These are phyloP conservation scores for Cytospora paraplurivora DNA, from an alignment of 2,329 filamentous ascomycete genomes.

Conservation along the genomic window DNA sequence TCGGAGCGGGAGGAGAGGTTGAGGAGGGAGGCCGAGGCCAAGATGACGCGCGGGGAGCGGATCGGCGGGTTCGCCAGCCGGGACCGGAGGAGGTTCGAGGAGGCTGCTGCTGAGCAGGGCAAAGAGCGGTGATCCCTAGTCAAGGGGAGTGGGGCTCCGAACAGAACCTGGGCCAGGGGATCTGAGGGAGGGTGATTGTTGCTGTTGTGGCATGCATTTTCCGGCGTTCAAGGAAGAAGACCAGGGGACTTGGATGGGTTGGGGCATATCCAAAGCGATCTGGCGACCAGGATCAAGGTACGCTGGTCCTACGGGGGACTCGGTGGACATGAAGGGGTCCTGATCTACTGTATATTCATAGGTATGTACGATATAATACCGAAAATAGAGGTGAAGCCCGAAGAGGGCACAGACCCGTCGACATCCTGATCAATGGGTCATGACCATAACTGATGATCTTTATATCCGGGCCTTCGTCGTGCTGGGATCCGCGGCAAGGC, in stretches of 20 bases:
- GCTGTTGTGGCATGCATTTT: constrained; percentile 4
- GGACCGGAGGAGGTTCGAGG: constrained; percentile 37
- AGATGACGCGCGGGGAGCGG: constrained; percentile 52
- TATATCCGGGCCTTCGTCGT: constrained; percentile 27
- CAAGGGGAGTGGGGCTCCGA: too few relatives aligned
- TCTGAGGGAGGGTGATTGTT: neutral
- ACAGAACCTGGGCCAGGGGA: constrained; percentile 7
- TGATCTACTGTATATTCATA: constrained; percentile 1
- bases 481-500: constrained; percentile 37
- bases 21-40: constrained; percentile 55
- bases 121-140: constrained; percentile 12
- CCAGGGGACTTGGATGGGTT: neutral
- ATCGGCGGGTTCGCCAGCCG: constrained; percentile 55
- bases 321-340: neutral
- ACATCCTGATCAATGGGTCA: neutral
- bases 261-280: constrained; percentile 18
- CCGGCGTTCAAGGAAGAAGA: constrained; percentile 9
- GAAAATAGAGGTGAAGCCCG: constrained; percentile 11
- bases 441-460: neutral
- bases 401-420: neutral
- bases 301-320: constrained; percentile 3
- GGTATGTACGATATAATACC: constrained; percentile 1
- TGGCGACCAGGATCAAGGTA: constrained; percentile 7
- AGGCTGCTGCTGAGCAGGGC: constrained; percentile 21
- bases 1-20: constrained; percentile 52